Evolutionary conservation across 139 green algal species (phyloP), one percentile per base, ranked within the genome.

Genomic region (Coelastrella sp.): DNA sequence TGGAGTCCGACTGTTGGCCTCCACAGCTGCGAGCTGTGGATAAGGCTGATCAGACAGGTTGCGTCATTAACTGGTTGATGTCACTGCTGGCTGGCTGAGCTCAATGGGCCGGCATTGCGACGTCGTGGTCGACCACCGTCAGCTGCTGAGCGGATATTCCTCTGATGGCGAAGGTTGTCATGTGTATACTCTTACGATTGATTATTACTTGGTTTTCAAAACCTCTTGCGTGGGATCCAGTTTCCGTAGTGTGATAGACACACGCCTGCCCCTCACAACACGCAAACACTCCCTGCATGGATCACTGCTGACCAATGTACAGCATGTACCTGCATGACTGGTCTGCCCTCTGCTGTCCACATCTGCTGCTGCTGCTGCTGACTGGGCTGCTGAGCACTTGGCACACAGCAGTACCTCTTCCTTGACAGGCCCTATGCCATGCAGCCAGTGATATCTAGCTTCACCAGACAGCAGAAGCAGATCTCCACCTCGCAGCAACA

Each of bases 401-500:
- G 14, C 9, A 19, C 58, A 83, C n/a, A 81, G 49, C 65, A 80
- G 12, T 4, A 84, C 24, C 76, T 94, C 92, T 66, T 84, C 20
- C 5, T 57, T 19, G 12, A 87, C 83, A 15, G 7, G 27, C 17
- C 14, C 78, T 15, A 94, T 94, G 72, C 92, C 87, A 58, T 94
- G 92, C 68, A n/a, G 57, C 87, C 90, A 94, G 22, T 49, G 35
- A 66, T 91, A 93, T 49, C 92, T 72, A 58, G 92, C 90, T 22
- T 92, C 83, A 7, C 90, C 90, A 8, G 82, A 22, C 78, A 94
- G 19, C 7, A 90, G 74, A 22, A 93, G 56, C 60, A 93, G 58
- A 82, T 94, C 92, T 8, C 92, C 92, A 4, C 90, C 90, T 59
- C 90, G 70, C 76, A 94, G 87, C 70, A 94, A 75, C 27, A 68